phyloP scores from a whole-genome alignment of 2,329 filamentous ascomycete genomes.

The Alternaria arborescens region DNA sequence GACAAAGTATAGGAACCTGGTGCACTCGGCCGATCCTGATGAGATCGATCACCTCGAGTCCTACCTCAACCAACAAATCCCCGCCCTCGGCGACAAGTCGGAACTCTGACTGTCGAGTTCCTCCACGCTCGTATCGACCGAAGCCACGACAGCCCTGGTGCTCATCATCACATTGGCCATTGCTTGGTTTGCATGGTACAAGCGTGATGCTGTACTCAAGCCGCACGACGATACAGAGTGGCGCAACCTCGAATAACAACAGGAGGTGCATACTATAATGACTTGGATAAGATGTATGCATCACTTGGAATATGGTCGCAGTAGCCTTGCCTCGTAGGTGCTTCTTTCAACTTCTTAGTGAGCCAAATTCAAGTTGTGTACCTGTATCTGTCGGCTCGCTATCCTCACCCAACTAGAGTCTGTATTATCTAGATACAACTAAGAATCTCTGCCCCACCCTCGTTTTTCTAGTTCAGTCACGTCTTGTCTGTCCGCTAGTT shows the following conservation, averaged over 20 bases:
- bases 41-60: constrained; percentile 85
- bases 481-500: neutral
- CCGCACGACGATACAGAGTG: neutral
- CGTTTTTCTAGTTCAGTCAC: neutral
- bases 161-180: constrained; percentile 35
- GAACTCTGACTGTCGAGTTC: constrained; percentile 44
- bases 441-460: neutral
- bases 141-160: constrained; percentile 33
- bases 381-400: neutral
- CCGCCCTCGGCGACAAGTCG: constrained; percentile 53
- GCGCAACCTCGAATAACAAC: neutral
- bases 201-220: constrained; percentile 7
- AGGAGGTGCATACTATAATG: neutral
- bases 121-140: constrained; percentile 10
- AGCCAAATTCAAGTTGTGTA: neutral
- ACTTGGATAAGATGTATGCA: neutral
- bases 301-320: neutral
- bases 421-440: neutral
- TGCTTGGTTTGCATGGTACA: constrained; percentile 41
- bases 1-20: constrained; percentile 64
- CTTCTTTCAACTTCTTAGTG: neutral
- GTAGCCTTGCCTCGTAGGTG: neutral
- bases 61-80: constrained; percentile 64
- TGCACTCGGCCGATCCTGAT: constrained; percentile 76
- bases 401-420: neutral